Base-by-base conservation (phyloP, 176 grass and related monocot species). In the Eragrostis curvula region DNA sequence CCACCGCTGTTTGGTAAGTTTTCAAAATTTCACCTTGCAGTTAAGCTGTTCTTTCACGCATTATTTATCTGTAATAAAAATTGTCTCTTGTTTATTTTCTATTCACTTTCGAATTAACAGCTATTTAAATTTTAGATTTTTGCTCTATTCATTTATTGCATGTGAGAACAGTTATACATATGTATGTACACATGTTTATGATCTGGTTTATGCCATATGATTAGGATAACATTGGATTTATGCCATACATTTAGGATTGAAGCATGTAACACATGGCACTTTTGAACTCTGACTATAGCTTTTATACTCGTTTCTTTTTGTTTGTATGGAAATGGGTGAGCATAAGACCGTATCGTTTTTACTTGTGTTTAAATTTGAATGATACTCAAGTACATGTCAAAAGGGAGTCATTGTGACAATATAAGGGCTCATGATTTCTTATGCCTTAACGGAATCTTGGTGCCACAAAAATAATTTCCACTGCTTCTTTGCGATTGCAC, bases 1-100 rank as follows among this genome's bases (percentile, higher is more conserved):
- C 71, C 97, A 99, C 73, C 71, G 93, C 18, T 96, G 97, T 85
- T 82, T 99, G 89, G 97, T 99, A 86, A 85, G 97, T 70, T 81
- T 68, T 29, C 24, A 64, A 87, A 65, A 72, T 50, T 73, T 41
- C 25, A 58, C n/a, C 14, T 81, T 44, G 3, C 59, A 32, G 49
- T 62, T 21, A 32, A 36, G 36, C 28, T 74, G 18, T 81, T 85
- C 10, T 53, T 70, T 18, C 8, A 65, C 21, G 59, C 14, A 79
- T 36, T 69, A 24, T 79, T 6, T 36, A 17, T 6, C 36, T 21
- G 63, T 15, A 14, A 58, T 70, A 70, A 63, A 36, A 74, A n/a
- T 27, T 83, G 3, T 68, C 11, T 43, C 28, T 64, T 45, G 50
- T 56, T 56, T 74, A 28, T 46, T 45, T 41, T 39, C 30, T 36